Conservation (phyloP, 345 rosid genomes). For the Rhodamnia argentea region DNA sequence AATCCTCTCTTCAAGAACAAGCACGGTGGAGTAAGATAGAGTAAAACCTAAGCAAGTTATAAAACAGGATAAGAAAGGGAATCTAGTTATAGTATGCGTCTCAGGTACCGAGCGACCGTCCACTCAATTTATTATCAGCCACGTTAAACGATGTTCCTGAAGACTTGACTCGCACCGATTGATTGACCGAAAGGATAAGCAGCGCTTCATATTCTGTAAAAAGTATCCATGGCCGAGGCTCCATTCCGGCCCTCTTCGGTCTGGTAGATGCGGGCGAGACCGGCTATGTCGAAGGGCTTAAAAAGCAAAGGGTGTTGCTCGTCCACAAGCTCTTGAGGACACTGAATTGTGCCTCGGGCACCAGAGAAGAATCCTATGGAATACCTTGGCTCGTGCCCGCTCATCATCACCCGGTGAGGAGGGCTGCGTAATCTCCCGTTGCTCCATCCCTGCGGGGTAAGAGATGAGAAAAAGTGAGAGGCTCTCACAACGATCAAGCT, state of each 20-base stretch:
- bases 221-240: neutral
- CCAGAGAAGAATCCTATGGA: conserved; percentile 11
- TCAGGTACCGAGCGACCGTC: neutral
- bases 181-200: neutral
- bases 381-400: conserved; percentile 4
- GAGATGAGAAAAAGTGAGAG: neutral
- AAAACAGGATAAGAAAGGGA: too few species aligned
- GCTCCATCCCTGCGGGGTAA: neutral
- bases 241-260: neutral
- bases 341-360: conserved; percentile 1
- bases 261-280: neutral
- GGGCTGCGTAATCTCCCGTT: conserved; percentile 2
- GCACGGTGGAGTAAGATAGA: too few species aligned
- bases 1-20: too few species aligned
- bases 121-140: neutral
- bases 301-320: conserved; percentile 19
- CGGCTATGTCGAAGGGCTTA: conserved; percentile 15
- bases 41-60: too few species aligned
- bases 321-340: conserved; percentile 17
- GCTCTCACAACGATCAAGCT: neutral
- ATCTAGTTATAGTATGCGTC: neutral
- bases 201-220: neutral
- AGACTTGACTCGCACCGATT: neutral
- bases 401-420: neutral
- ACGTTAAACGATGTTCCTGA: neutral